Base-by-base conservation (phyloP, 2,329 filamentous ascomycete genomes). In the Trichoderma simmonsii region DNA sequence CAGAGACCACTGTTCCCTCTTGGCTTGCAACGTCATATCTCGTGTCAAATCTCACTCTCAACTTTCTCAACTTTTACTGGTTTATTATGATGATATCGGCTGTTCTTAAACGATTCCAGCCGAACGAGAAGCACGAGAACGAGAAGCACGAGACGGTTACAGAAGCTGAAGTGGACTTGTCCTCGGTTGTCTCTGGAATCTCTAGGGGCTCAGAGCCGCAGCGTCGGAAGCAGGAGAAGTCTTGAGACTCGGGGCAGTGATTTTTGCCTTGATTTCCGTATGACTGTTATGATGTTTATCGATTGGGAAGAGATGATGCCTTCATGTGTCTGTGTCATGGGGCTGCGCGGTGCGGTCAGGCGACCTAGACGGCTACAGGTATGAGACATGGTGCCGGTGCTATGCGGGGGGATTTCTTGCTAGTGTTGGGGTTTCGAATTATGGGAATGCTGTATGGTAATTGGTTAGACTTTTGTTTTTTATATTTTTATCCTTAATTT, bases 71-170 rank as follows among this genome's bases (percentile, higher is more conserved):
- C 82, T 90, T 93, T 77, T 93, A 91, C 82, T 97, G 93, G 93
- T 96, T 95, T 79, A 86, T 89, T 78, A 94, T 93, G 87, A 97
- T 97, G 93, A 90, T 97, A 74, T 86, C 89, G 73, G 92, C 93
- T 9, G 89, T 96, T 14, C 86, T 90, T 73, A 94, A 93, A 84
- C 87, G 93, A 30, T 96, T 96, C 78, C 86, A 89, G 73, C 81
- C 91, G 12, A 73, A 73, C 30, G 78, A 82, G 48, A 78, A 79
- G 66, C 74, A 63, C 36, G 73, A 54, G 11, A 24, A 73, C 30
- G 78, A 82, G 48, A 78, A 79, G 66, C 74, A 63, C 36, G 73
- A 54, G 11, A 24, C 74, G 5, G 14, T 12, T 65, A 80, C 78
- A 7, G 76, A 79, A 67, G 75, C 73, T 14, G 76, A 81, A 28